Base-by-base conservation (phyloP, 306 rosid genomes). In the Pterocarpus macrocarpus region DNA sequence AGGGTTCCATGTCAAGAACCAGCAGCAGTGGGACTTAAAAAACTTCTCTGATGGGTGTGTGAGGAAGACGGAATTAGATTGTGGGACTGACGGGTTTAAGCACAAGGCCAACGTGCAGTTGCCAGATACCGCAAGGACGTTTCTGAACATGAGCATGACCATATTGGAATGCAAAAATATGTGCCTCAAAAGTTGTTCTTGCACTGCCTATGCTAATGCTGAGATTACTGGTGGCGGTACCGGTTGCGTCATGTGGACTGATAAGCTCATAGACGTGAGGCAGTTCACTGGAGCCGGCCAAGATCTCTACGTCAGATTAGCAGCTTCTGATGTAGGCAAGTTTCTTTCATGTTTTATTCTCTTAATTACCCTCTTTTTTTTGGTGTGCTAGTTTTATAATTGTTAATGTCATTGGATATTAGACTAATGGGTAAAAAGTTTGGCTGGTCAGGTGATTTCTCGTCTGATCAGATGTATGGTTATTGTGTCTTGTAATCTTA, bases 281-380 rank as follows among this genome's bases (percentile, higher is more conserved):
- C 78, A 49, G 36, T 80, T 61, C 52, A 1, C 66, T 63, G 57
- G 22, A 3, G 53, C 12, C n/a, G 90, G 85, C 5, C 78, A 71
- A 15, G 71, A 74, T 64, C 80, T 90, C 52, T 86, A 64, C 61
- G 72, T 90, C 57, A 76, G 84, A 41, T 84, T 90, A 58, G 87
- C 91, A 4, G 85, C 93, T 81, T 84, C 93, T 64, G 91, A 90
- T 63, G 62, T 86, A 45, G 91, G 93, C 73, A 89, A 2, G 81
- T 69, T 45, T 74, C 72, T 49, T 61, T 56, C 1, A 36, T 36
- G 12, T 14, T 56, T 58, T 45, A 3, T 39, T 69, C 36, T 8
- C 14, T 64, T 76, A 43, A 13, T 43, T 17, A 10, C 22, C 17
- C 11, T 7, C 44, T 39, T 3, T 61, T 14, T 13, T 52, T 14